These are phyloP conservation scores for Polyplosphaeria fusca DNA, from an alignment of 495 filamentous ascomycete genomes.

Conservation along the genomic window DNA sequence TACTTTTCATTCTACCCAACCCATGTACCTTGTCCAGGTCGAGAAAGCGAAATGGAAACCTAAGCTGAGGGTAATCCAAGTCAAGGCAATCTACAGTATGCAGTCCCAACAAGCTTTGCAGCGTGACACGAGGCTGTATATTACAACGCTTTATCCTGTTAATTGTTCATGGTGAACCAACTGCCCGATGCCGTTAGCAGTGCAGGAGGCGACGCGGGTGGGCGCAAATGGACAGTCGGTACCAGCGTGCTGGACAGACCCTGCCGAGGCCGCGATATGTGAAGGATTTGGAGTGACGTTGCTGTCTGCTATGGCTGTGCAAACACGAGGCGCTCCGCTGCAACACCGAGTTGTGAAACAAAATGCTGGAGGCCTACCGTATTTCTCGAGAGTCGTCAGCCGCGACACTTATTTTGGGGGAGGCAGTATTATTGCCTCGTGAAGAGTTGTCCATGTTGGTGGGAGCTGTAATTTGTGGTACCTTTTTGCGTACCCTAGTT, in stretches of 20 bases:
- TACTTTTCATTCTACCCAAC: slow-evolving; percentile 1
- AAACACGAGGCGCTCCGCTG: not conserved
- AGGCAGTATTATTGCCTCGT: no score
- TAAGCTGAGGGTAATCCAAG: slow-evolving; percentile 4
- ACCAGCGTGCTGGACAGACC: slow-evolving; percentile 5
- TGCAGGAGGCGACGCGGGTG: not conserved
- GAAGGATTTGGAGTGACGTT: not conserved
- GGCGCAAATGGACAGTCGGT: not conserved
- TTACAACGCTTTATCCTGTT: slow-evolving; percentile 13
- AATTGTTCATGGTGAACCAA: slow-evolving; percentile 1
- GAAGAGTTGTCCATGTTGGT: no score
- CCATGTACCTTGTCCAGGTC: not conserved
- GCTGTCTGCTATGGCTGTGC: not conserved
- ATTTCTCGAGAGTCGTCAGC: no score
- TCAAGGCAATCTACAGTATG: slow-evolving; percentile 7
- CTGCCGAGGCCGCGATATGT: not conserved
- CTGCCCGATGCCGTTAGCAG: slow-evolving; percentile 3
- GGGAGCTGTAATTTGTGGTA: no score
- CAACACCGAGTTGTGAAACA: no score
- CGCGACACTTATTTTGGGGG: no score
- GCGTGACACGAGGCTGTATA: slow-evolving; percentile 2
- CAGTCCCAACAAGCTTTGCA: slow-evolving; percentile 1
- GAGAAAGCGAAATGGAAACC: not conserved
- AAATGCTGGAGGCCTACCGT: no score
- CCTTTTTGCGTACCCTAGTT: no score